Evolutionary conservation across 2,329 filamentous ascomycete genomes (phyloP).

Genomic region (Trichoderma atroviride): DNA sequence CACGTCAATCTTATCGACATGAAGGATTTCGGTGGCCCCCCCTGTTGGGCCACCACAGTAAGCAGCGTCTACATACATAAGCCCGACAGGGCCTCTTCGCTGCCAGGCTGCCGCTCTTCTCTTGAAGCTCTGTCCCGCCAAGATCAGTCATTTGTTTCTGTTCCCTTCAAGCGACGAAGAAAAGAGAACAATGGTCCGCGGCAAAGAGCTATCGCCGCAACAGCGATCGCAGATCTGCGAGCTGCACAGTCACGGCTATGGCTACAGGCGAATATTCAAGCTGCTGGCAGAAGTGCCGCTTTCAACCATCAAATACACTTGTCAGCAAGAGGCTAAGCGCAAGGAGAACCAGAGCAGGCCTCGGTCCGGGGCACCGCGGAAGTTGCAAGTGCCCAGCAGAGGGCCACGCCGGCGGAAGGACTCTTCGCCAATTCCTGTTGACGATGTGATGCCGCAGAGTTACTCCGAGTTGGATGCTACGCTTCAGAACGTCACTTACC

Average conservation of each 20-base stretch:
- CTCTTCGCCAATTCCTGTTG: neutral
- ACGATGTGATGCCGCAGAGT: neutral
- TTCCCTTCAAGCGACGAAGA: neutral
- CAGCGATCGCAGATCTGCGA: neutral
- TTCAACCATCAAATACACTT: neutral
- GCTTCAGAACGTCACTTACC: neutral
- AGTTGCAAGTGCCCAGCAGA: neutral
- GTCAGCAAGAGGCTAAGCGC: neutral
- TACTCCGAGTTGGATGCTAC: neutral
- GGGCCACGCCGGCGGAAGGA: neutral
- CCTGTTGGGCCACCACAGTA: neutral
- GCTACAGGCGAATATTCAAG: neutral
- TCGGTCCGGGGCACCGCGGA: neutral
- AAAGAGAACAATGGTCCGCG: slow-evolving; percentile 38
- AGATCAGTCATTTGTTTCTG: neutral
- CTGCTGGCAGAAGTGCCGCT: neutral
- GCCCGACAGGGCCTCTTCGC: neutral
- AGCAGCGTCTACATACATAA: neutral
- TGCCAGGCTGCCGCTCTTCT: neutral
- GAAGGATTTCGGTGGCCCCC: neutral
- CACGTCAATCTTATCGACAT: neutral
- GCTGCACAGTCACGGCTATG: neutral
- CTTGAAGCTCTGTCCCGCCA: neutral
- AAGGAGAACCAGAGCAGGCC: neutral
- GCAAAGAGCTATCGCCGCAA: slow-evolving; percentile 19